These are phyloP conservation scores for Penstemon eatonii DNA, from an alignment of 257 asterid genomes.

Conservation along the genomic window DNA sequence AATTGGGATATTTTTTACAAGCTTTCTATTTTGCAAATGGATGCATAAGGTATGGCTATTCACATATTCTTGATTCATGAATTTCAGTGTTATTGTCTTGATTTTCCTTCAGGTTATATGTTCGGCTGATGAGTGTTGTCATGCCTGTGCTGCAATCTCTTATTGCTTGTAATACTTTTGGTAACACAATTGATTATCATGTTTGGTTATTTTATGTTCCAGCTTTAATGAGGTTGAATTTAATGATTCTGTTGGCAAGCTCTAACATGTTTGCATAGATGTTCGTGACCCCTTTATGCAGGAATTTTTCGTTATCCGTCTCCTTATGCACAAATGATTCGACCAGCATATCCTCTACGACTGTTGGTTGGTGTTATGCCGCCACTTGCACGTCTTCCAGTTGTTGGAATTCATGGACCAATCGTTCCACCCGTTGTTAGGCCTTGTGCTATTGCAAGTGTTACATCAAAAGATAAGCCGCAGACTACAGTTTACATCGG, in stretches of 20 bases:
- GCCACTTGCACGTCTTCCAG: slow-evolving; percentile 72
- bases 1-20: slow-evolving; percentile 55
- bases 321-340: slow-evolving; percentile 63
- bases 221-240: slow-evolving; percentile 24
- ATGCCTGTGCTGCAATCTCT: slow-evolving; percentile 92
- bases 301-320: slow-evolving; percentile 74
- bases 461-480: slow-evolving; percentile 60
- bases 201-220: slow-evolving; percentile 42
- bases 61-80: slow-evolving; percentile 58
- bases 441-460: slow-evolving; percentile 50
- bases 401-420: slow-evolving; percentile 70
- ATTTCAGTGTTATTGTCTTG: slow-evolving; percentile 57
- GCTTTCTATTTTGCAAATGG: slow-evolving; percentile 58
- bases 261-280: slow-evolving; percentile 78
- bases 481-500: slow-evolving; percentile 92
- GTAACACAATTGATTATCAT: slow-evolving; percentile 66
- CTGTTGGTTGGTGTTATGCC: slow-evolving; percentile 69
- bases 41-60: slow-evolving; percentile 77
- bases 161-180: slow-evolving; percentile 80
- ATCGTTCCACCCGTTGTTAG: slow-evolving; percentile 56
- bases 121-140: slow-evolving; percentile 94
- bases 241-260: slow-evolving; percentile 35
- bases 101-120: slow-evolving; percentile 88
- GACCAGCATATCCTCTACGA: slow-evolving; percentile 72
- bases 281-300: slow-evolving; percentile 58